Conservation (phyloP, 225 moss, liverwort and hornwort species). For the Physcomitrellopsis africana region DNA sequence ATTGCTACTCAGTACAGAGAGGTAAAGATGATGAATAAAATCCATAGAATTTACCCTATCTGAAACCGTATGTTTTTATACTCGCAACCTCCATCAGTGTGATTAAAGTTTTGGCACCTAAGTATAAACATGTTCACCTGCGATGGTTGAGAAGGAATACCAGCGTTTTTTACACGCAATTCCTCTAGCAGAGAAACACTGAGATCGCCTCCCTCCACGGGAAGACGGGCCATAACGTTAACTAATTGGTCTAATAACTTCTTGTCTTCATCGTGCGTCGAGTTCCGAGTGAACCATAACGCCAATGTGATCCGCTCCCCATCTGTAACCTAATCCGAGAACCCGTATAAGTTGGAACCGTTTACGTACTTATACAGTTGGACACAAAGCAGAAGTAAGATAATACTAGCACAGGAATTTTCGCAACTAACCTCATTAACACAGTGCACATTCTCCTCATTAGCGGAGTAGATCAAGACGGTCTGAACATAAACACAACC, state of each 20-base stretch:
- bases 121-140: constrained; percentile 33
- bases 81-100: background rate
- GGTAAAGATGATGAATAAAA: no score
- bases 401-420: no score
- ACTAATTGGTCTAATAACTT: constrained; percentile 69
- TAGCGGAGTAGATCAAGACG: constrained; percentile 69
- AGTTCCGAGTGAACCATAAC: constrained; percentile 83
- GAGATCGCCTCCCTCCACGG: constrained; percentile 13
- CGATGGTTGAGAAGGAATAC: constrained; percentile 27
- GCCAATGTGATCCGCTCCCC: constrained; percentile 94
- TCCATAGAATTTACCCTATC: no score
- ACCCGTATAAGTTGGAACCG: background rate
- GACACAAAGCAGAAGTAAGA: background rate
- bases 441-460: constrained; percentile 72
- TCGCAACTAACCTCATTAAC: constrained; percentile 76
- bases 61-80: no score
- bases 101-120: constrained; percentile 13
- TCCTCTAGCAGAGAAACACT: constrained; percentile 5
- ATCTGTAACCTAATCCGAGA: constrained; percentile 53
- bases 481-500: constrained; percentile 38
- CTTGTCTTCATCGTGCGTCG: constrained; percentile 73
- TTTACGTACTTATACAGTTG: background rate
- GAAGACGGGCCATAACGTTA: constrained; percentile 21
- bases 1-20: background rate
- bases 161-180: constrained; percentile 10